Percentiles rank a stretch among this genome's conserved stretches.
Evolutionary conservation across 495 filamentous ascomycete species (phyloP).

Genomic region (Corynascus novoguineensis): DNA sequence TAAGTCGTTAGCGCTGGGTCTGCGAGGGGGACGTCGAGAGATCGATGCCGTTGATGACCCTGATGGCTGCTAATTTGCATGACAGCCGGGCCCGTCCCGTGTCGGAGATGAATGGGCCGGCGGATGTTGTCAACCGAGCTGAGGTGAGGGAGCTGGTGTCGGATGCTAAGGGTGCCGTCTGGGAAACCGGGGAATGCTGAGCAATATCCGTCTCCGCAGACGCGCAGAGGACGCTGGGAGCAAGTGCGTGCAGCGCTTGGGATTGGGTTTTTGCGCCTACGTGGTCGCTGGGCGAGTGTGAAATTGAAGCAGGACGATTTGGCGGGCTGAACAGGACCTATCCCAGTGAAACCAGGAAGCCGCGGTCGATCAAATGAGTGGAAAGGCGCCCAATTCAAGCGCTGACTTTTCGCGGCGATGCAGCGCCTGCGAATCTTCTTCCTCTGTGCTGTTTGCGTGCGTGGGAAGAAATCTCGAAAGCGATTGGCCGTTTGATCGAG

Average conservation of each 20-base stretch:
- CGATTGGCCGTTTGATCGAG: slow-evolving; percentile 10
- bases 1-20: slow-evolving; percentile 54
- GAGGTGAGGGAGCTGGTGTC: slow-evolving; percentile 40
- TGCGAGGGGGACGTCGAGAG: slow-evolving; percentile 43
- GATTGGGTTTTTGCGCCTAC: neutral
- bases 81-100: slow-evolving; percentile 36
- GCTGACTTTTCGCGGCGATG: slow-evolving; percentile 16
- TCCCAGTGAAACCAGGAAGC: slow-evolving; percentile 5
- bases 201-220: slow-evolving; percentile 40
- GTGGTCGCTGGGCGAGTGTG: neutral
- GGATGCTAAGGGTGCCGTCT: slow-evolving; percentile 50
- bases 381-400: slow-evolving; percentile 17
- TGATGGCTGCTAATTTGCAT: slow-evolving; percentile 39
- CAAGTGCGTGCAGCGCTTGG: slow-evolving; percentile 7
- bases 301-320: slow-evolving; percentile 15
- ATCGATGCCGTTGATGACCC: slow-evolving; percentile 36
- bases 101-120: slow-evolving; percentile 38
- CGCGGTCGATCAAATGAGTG: slow-evolving; percentile 12
- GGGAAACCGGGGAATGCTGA: slow-evolving; percentile 54
- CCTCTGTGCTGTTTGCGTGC: slow-evolving; percentile 20
- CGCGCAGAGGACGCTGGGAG: slow-evolving; percentile 20
- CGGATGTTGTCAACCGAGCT: slow-evolving; percentile 43
- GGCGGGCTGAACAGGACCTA: slow-evolving; percentile 3
- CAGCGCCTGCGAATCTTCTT: slow-evolving; percentile 11
- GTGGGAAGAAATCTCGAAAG: slow-evolving; percentile 3